Base-by-base conservation (phyloP, 257 asterid species). In the Lavandula angustifolia region DNA sequence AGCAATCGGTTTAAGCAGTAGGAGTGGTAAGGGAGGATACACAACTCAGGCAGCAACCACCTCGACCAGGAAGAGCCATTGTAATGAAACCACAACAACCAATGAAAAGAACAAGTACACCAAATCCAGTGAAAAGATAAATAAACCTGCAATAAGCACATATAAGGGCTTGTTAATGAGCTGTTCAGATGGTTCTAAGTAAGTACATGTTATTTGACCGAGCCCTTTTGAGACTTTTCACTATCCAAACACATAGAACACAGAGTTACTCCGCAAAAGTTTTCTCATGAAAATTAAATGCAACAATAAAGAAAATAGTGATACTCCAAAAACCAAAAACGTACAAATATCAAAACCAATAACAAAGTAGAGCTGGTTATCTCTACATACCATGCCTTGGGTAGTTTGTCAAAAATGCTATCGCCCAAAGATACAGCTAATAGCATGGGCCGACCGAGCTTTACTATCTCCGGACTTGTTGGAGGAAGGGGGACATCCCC, bases 31-130 rank as follows among this genome's bases (percentile, higher is more conserved):
- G 34, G 22, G 69, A 86, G 99, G 98, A 90, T 82, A 94, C 98
- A 85, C 94, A 88, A 72, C 82, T 78, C 76, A 94, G 81, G 79
- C 98, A 94, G 87, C 98, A 94, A n/a, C 95, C 95, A 31, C 74
- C 88, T 75, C 95, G 73, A 44, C 81, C 79, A 49, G 89, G 73
- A 44, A 81, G 78, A 49, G 89, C 71, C 0, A 95, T 65, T 68
- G 88, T 91, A 69, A 94, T 85, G 84, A 98, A 94, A 67, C 99
- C 99, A 62, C 87, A 86, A 76, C 91, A 94, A 47, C 96, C 84
- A 72, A 90, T 68, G 61, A 94, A 32, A 22, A 87, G 84, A 72
- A 94, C 76, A 74, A 74, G 80, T 35, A 58, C 94, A 42, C 99
- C 99, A 72, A 77, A 65, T 51, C 94, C 96, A 54, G 76, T 85